phyloP scores from a whole-genome alignment of 441 rosid species.

The Euphorbia schlechtendalii region DNA sequence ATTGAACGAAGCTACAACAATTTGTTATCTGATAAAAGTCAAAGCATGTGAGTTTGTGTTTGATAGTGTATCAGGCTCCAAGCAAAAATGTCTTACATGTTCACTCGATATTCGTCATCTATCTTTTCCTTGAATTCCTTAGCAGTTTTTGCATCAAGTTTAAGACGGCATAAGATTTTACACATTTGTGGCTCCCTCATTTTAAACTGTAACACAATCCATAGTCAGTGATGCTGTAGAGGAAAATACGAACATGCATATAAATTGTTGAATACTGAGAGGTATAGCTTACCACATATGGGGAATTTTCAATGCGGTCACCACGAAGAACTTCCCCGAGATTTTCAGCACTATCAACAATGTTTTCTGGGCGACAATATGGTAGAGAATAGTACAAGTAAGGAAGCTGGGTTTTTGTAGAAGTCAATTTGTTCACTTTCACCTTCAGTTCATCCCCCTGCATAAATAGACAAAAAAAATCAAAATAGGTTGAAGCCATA shows the following conservation, averaged over 20 bases:
- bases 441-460: slow-evolving; percentile 82
- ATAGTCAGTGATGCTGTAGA: slow-evolving; percentile 17
- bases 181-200: slow-evolving; percentile 90
- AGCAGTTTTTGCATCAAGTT: slow-evolving; percentile 51
- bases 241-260: background rate
- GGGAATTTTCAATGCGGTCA: slow-evolving; percentile 93
- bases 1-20: background rate
- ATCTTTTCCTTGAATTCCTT: slow-evolving; percentile 70
- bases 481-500: background rate
- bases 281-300: slow-evolving; percentile 53
- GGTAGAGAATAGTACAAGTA: slow-evolving; percentile 79
- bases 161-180: slow-evolving; percentile 50
- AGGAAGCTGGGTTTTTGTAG: slow-evolving; percentile 95
- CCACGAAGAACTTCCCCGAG: slow-evolving; percentile 96
- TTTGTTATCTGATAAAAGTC: background rate
- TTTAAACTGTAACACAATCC: slow-evolving; percentile 52
- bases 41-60: background rate
- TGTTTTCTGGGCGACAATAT: slow-evolving; percentile 49
- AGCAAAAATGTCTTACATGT: slow-evolving; percentile 50
- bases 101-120: slow-evolving; percentile 78
- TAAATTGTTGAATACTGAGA: slow-evolving; percentile 2
- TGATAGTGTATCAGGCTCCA: background rate
- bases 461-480: slow-evolving; percentile 12
- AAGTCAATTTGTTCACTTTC: slow-evolving; percentile 87
- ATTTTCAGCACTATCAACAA: slow-evolving; percentile 87